Evolutionary conservation across 768 basidiomycete genomes (phyloP), one percentile per base, ranked within the genome.

Genomic region (Gelatoporia subvermispora): DNA sequence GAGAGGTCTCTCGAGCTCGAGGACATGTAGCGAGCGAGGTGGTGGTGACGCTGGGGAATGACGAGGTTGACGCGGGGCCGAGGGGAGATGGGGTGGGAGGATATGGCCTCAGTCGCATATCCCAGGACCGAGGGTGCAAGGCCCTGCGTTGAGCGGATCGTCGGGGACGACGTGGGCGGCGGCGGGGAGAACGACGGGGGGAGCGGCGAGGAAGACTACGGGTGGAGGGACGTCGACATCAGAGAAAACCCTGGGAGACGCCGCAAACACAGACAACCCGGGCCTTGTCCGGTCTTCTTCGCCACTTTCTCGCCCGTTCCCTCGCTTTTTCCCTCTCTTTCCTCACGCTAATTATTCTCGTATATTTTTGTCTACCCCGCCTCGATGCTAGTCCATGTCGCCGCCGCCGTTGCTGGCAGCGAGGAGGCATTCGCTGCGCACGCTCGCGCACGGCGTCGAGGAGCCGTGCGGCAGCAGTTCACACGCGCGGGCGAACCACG

Each of bases 61-160:
- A 45, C 49, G 53, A 59, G 49, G 41, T 46, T 48, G 43, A 56
- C 52, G 37, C 50, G 51, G 56, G 47, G 54, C 36, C 41, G 52
- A 35, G 39, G 48, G 20, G 28, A 37, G 42, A 50, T 45, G 38
- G 50, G 49, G 49, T 43, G 47, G 50, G 52, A 38, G 54, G 35
- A 37, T 35, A 35, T 50, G 50, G 47, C 58, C 60, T 55, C 59
- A 62, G 51, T 59, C 41, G 63, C 65, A 67, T 67, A 61, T 60
- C 63, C 64, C 59, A 54, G 59, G n/a, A n/a, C n/a, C n/a, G n/a
- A n/a, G 54, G 52, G 56, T 51, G 55, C 49, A 49, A 45, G 45
- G 55, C 45, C 48, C 49, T 50, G 48, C 47, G 49, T 47, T 31
- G 35, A 46, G 31, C 36, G 40, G n/a, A 18, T 15, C 22, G 44